Base-by-base conservation (phyloP, 768 basidiomycete genomes). In the Lentinula lateritia region DNA sequence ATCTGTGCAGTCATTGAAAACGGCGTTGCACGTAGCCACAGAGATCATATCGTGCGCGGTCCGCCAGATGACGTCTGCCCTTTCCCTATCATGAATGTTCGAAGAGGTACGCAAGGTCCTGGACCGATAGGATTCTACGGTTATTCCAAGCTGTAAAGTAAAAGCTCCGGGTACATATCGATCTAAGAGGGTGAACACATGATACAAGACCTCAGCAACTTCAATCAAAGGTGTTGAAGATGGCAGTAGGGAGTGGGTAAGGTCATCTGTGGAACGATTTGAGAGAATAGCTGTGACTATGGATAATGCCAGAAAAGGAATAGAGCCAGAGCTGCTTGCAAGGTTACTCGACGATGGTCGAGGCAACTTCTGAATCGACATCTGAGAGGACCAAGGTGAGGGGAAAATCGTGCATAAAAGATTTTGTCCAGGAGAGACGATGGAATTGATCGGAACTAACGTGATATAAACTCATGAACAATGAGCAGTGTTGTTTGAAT, bases 41-140 rank as follows among this genome's bases (percentile, higher is more conserved):
- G 89, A 87, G 64, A 83, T 84, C 56, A 90, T 80, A 60, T 91
- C 87, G 58, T 85, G 85, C 3, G 83, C 82, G n/a, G 80, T 79
- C 65, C 77, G 76, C 81, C 84, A 87, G n/a, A 84, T 79, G 2
- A 71, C 73, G 23, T 74, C 73, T 28, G 84, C 66, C 5, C 71
- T 61, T 9, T 79, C 75, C 52, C 75, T 76, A 16, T 83, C 81
- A 20, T 61, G 53, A 59, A 72, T 70, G 35, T 65, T 59, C n/a
- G 55, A 48, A 61, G 20, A 20, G 20, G 50, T 20, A 20, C 54
- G 64, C 23, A 38, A 50, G 8, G 65, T 63, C 54, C 65, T 64
- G 52, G 70, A 9, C 77, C 70, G 58, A 39, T 53, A 63, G 16
- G 54, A 64, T 52, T n/a, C 66, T 53, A 62, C 48, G 3, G 16